phyloP scores from a whole-genome alignment of 257 asterid species.

The Cordia subcordata region DNA sequence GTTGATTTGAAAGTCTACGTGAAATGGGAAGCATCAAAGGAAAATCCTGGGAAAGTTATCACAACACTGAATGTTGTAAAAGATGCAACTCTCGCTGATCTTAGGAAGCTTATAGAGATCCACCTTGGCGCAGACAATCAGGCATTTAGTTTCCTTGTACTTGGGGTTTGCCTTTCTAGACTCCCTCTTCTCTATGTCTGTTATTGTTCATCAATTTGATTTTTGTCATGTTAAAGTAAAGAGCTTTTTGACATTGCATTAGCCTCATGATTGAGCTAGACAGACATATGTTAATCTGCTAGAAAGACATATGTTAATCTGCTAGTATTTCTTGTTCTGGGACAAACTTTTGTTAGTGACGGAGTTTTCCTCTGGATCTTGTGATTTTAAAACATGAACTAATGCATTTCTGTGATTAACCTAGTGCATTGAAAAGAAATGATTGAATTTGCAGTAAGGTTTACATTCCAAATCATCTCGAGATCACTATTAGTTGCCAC shows the following conservation, averaged over 20 bases:
- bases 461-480: too few species aligned
- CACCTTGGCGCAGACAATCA: slow-evolving; percentile 56
- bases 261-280: too few species aligned
- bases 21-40: slow-evolving; percentile 84
- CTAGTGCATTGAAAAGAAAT: too few species aligned
- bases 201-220: neutral
- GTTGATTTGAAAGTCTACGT: slow-evolving; percentile 48
- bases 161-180: slow-evolving; percentile 29
- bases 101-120: slow-evolving; percentile 76
- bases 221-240: neutral
- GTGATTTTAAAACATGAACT: too few species aligned
- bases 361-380: too few species aligned
- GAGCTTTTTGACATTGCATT: neutral
- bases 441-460: too few species aligned
- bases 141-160: slow-evolving; percentile 58
- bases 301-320: too few species aligned
- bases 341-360: too few species aligned
- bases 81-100: slow-evolving; percentile 74
- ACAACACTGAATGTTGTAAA: slow-evolving; percentile 51
- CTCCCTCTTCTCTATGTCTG: neutral
- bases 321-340: too few species aligned
- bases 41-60: slow-evolving; percentile 61
- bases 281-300: too few species aligned
- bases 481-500: too few species aligned
- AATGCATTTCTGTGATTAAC: too few species aligned